A percentile compares a stretch with the other conserved stretches of the same genome.
Evolutionary conservation across 306 rosid species (phyloP).

Genomic region (Amphicarpaea edgeworthii): DNA sequence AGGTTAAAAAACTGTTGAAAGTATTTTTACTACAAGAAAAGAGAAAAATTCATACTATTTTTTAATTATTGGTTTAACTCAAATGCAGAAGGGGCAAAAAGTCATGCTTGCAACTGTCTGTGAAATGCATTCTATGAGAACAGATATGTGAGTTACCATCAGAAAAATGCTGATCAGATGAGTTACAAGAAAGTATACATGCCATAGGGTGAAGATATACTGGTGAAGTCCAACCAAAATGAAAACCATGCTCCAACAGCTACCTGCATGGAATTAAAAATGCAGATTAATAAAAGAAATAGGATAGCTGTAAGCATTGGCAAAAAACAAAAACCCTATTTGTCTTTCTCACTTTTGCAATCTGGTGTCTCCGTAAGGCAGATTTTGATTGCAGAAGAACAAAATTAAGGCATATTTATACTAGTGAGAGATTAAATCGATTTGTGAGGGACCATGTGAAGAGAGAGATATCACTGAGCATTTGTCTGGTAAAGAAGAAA

Average conservation of each 20-base stretch:
- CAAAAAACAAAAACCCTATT: background rate
- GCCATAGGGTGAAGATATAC: conserved; percentile 93
- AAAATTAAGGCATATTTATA: background rate
- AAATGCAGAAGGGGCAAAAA: conserved; percentile 37
- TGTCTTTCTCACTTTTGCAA: conserved; percentile 29
- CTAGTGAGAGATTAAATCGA: background rate
- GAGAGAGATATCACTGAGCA: background rate
- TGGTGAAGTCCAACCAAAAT: conserved; percentile 78
- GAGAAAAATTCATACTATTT: conserved; percentile 12
- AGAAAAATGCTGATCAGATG: conserved; percentile 77
- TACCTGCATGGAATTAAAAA: conserved; percentile 61
- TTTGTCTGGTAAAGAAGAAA: too few species aligned
- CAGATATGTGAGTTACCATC: conserved; percentile 92
- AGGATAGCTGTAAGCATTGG: background rate
- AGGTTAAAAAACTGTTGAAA: conserved; percentile 9
- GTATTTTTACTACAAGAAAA: background rate
- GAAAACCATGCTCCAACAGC: conserved; percentile 88
- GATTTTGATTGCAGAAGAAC: conserved; percentile 34
- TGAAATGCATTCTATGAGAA: conserved; percentile 50
- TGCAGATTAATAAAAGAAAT: conserved; percentile 36
- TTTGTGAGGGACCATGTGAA: conserved; percentile 1
- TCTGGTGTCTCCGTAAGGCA: background rate
- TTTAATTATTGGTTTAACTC: conserved; percentile 33
- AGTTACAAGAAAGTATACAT: conserved; percentile 96
- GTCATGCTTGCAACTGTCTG: conserved; percentile 45